Percentiles rank a stretch among this genome's conserved stretches.
Conservation (phyloP, 345 rosid genomes). For the Aethionema arabicum region DNA sequence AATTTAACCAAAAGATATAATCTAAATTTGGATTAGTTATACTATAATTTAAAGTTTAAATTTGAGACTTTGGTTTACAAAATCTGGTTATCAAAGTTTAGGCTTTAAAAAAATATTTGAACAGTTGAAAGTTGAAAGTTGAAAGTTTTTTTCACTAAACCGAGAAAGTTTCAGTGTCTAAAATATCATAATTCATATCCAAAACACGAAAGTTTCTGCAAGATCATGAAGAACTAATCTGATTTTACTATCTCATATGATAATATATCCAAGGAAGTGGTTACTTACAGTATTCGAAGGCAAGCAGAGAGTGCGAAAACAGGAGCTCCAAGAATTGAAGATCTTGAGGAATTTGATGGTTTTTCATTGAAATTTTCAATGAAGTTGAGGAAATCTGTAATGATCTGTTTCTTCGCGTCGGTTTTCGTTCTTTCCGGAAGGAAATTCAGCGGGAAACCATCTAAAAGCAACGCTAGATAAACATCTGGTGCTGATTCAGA, state of each 20-base stretch:
- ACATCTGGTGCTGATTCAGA: slow-evolving; percentile 49
- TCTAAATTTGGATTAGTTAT: no score
- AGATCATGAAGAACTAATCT: background rate
- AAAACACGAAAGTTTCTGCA: background rate
- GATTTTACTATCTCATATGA: background rate
- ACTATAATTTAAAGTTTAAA: no score
- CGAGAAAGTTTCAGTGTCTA: no score
- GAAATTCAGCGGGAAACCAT: slow-evolving; percentile 70
- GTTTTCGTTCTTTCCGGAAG: slow-evolving; percentile 52
- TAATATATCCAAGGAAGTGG: background rate
- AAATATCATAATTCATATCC: background rate
- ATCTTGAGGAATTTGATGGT: slow-evolving; percentile 34
- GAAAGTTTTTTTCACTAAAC: no score
- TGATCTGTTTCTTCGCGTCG: slow-evolving; percentile 52
- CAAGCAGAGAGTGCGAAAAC: slow-evolving; percentile 70
- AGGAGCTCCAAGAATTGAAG: slow-evolving; percentile 51
- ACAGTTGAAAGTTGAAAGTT: no score
- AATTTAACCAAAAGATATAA: no score
- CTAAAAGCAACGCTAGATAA: slow-evolving; percentile 61
- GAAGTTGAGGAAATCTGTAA: slow-evolving; percentile 55
- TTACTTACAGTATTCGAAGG: slow-evolving; percentile 67
- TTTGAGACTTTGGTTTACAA: no score
- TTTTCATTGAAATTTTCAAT: slow-evolving; percentile 46
- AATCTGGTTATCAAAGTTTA: no score
- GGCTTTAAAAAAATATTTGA: no score